Base-by-base conservation (phyloP, 352 stramenopile species). In the Pythium oligandrum region DNA sequence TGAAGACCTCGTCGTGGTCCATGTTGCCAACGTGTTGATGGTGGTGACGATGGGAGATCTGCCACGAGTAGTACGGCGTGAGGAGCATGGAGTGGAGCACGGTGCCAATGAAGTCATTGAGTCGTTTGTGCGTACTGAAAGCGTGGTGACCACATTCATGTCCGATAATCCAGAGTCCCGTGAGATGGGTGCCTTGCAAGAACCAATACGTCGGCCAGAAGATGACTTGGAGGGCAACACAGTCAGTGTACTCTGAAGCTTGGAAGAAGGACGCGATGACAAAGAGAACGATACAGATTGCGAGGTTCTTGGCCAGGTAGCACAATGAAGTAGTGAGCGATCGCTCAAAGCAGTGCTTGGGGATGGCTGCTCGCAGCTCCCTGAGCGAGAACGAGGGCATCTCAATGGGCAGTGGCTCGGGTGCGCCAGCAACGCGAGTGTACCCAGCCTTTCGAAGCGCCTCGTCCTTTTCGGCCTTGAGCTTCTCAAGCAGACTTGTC, bases 281-380 rank as follows among this genome's bases (percentile, higher is more conserved):
- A 40, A 83, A 88, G 44, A 98, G 86, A 36, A 65, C 78, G 4
- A 73, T 75, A 26, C 96, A 93, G 51, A 97, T 86, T 48, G 78
- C 56, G 17, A 96, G 57, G 71, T 99, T 97, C 57, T 84, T 86
- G 42, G 90, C 56, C 47, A 98, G 63, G 74, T 98, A 94, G 55
- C 75, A 84, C 61, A 96, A 87, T 42, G 89, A 97, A 52, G 74
- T 91, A 42, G 96, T 17, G 56, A 96, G 88, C 44, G 83, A 96
- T 59, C 95, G 85, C 66, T 98, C 70, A 62, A 99, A 99, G 72
- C 95, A 98, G 68, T 98, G 89, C 55, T 72, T 70, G 10, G 92
- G 92, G 55, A 98, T 93, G 44, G 86, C 86, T 32, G 76, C 80
- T 11, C 86, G 83, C 31, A 98, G 59, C 32, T 96, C 82, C 34